Evolutionary conservation across 2,329 filamentous ascomycete species (phyloP).

Genomic region (Colletotrichum aenigma): DNA sequence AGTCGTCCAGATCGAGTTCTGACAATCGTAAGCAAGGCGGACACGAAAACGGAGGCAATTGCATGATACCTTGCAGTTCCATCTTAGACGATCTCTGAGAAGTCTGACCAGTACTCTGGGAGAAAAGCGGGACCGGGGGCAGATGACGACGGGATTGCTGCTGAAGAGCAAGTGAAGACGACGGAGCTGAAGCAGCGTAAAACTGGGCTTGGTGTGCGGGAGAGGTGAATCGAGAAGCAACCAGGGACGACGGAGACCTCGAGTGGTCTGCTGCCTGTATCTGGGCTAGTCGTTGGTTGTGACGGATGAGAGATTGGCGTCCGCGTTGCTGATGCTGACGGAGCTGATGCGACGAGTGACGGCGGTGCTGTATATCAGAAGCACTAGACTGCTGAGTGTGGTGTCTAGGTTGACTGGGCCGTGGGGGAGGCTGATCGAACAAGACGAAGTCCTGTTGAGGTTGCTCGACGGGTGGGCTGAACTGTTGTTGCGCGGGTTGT

Average conservation of each 20-base stretch:
- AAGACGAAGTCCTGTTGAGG: slow-evolving; percentile 79
- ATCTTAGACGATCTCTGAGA: slow-evolving; percentile 51
- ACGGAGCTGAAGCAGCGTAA: slow-evolving; percentile 71
- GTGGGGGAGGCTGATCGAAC: slow-evolving; percentile 62
- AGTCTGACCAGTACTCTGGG: slow-evolving; percentile 61
- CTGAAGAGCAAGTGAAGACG: slow-evolving; percentile 63
- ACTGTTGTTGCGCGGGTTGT: slow-evolving; percentile 61
- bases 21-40: not conserved
- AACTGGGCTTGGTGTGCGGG: slow-evolving; percentile 53
- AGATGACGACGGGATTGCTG: slow-evolving; percentile 55
- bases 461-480: slow-evolving; percentile 38
- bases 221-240: slow-evolving; percentile 61
- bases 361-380: slow-evolving; percentile 38
- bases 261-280: slow-evolving; percentile 62
- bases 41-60: slow-evolving; percentile 11
- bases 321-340: slow-evolving; percentile 48
- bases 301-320: slow-evolving; percentile 35
- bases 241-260: slow-evolving; percentile 57
- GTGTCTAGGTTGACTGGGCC: slow-evolving; percentile 46
- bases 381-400: slow-evolving; percentile 37
- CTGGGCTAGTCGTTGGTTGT: slow-evolving; percentile 64
- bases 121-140: slow-evolving; percentile 76
- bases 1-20: slow-evolving; percentile 58
- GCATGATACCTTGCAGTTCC: slow-evolving; percentile 59
- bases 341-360: slow-evolving; percentile 46